Conservation (phyloP, 306 rosid genomes). For the Dryas drummondii region DNA sequence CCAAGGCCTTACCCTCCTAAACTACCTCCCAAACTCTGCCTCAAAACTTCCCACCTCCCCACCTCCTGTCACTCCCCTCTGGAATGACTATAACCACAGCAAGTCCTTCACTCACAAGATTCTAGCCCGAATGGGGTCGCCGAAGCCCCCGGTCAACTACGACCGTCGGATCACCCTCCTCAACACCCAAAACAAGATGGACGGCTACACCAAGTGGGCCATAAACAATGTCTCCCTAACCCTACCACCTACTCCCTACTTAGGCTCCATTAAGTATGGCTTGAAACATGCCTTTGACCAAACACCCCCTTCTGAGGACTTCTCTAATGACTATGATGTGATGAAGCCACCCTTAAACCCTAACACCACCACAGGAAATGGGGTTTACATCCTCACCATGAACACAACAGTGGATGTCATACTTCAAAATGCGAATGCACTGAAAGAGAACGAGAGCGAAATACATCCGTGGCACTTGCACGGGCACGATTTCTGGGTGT, state of each 20-base stretch:
- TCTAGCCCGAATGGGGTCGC: conserved; percentile 54
- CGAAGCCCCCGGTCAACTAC: conserved; percentile 47
- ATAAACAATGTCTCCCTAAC: conserved; percentile 60
- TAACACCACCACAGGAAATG: conserved; percentile 40
- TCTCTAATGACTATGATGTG: conserved; percentile 39
- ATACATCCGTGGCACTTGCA: conserved; percentile 94
- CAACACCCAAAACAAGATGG: conserved; percentile 66
- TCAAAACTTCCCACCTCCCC: conserved; percentile 60
- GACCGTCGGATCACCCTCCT: conserved; percentile 57
- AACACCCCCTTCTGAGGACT: conserved; percentile 44
- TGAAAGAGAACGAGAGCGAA: conserved; percentile 46
- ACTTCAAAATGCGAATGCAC: conserved; percentile 61
- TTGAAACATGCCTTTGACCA: conserved; percentile 33
- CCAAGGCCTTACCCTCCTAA: conserved; percentile 55
- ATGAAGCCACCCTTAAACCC: conserved; percentile 38
- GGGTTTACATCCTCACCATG: conserved; percentile 45
- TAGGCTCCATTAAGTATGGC: conserved; percentile 50
- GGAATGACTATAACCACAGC: conserved; percentile 63
- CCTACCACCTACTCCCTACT: conserved; percentile 65
- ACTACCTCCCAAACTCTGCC: conserved; percentile 50
- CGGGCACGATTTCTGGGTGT: conserved; percentile 89
- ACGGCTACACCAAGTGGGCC: conserved; percentile 62
- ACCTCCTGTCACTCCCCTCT: conserved; percentile 59
- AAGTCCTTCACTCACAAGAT: conserved; percentile 54
- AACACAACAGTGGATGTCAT: conserved; percentile 54